phyloP scores from a whole-genome alignment of 345 rosid genomes.

The Moricandia moricandioides region DNA sequence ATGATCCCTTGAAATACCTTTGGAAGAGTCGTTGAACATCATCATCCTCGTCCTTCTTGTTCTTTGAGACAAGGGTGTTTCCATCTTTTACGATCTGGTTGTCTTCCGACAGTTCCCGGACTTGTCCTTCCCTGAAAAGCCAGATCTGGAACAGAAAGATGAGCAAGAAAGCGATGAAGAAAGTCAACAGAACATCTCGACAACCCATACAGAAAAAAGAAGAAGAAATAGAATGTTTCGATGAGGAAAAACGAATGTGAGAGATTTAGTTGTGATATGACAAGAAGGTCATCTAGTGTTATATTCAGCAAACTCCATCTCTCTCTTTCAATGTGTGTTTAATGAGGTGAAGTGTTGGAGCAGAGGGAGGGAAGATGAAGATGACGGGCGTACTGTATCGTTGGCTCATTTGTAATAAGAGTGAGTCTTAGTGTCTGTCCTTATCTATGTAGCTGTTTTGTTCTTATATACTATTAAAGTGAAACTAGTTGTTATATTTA shows the following conservation, averaged over 20 bases:
- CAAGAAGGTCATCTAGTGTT: slow-evolving; percentile 24
- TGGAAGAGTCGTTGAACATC: slow-evolving; percentile 36
- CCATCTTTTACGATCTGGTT: slow-evolving; percentile 6
- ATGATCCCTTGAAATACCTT: slow-evolving; percentile 40
- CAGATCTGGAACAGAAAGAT: slow-evolving; percentile 31
- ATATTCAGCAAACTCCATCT: slow-evolving; percentile 14
- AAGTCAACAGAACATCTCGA: slow-evolving; percentile 28
- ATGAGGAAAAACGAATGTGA: slow-evolving; percentile 12
- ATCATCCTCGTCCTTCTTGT: slow-evolving; percentile 22
- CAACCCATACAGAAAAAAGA: slow-evolving; percentile 24
- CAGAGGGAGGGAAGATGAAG: slow-evolving; percentile 15
- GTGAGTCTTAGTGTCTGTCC: slow-evolving; percentile 21
- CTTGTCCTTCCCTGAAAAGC: slow-evolving; percentile 25
- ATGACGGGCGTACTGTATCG: slow-evolving; percentile 17
- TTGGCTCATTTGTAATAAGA: slow-evolving; percentile 24
- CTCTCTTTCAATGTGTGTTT: not conserved
- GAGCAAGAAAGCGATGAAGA: slow-evolving; percentile 28
- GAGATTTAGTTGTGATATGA: slow-evolving; percentile 2
- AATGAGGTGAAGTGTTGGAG: slow-evolving; percentile 24
- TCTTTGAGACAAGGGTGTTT: slow-evolving; percentile 7
- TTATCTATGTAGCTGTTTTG: slow-evolving; percentile 25
- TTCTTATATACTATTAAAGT: not conserved
- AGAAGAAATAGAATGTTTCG: not conserved
- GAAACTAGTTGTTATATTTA: not conserved
- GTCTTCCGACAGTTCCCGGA: slow-evolving; percentile 24